These are phyloP conservation scores for Pyricularia grisea DNA, from an alignment of 2,329 filamentous ascomycete species.

Conservation along the genomic window DNA sequence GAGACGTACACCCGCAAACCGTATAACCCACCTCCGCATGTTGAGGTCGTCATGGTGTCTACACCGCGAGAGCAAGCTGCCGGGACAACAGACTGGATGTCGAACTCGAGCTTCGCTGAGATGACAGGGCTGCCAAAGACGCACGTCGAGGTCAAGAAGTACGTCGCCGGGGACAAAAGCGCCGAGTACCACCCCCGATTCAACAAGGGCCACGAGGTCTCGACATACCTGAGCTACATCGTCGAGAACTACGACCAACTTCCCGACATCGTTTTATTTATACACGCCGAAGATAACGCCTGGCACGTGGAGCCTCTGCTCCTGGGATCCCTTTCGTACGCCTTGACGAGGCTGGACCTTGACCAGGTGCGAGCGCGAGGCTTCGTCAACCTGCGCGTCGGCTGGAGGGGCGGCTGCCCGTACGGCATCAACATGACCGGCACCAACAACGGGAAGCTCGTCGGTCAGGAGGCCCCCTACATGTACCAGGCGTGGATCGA, in stretches of 20 bases:
- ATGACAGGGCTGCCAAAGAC: constrained; percentile 1
- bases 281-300: constrained; percentile 44
- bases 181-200: constrained; percentile 37
- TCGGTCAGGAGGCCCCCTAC: constrained; percentile 17
- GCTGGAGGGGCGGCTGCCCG: constrained; percentile 45
- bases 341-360: constrained; percentile 22
- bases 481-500: constrained; percentile 19
- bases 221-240: constrained; percentile 52
- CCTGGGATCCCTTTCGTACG: constrained; percentile 21
- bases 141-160: constrained; percentile 26
- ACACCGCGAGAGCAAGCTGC: neutral
- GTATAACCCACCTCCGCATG: neutral
- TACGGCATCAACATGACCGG: constrained; percentile 35
- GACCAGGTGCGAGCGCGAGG: constrained; percentile 31
- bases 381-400: constrained; percentile 46
- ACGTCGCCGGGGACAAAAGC: constrained; percentile 38
- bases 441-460: constrained; percentile 12
- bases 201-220: constrained; percentile 54
- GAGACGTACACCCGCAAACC: constrained; percentile 1
- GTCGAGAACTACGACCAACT: constrained; percentile 52
- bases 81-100: constrained; percentile 1
- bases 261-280: constrained; percentile 49
- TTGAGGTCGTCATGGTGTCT: constrained; percentile 2
- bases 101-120: neutral
- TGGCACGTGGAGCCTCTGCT: constrained; percentile 26